These are phyloP conservation scores for Colletotrichum sp. DNA, from an alignment of 2,329 filamentous ascomycete genomes.

Conservation along the genomic window DNA sequence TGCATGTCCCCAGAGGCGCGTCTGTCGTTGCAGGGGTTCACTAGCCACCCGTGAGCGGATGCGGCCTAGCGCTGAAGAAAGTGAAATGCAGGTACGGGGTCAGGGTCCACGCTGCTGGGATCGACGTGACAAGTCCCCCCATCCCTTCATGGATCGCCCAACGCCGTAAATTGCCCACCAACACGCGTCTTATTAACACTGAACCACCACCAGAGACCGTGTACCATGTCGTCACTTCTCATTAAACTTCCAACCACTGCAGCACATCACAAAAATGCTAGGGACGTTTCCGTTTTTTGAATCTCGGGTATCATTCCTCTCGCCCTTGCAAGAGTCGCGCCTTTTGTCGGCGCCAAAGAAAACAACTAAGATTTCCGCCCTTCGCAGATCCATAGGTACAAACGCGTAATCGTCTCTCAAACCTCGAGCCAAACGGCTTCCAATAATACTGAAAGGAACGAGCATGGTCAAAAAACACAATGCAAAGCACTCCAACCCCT, in stretches of 20 bases:
- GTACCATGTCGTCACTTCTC: background rate
- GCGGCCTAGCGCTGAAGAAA: conserved; percentile 19
- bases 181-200: background rate
- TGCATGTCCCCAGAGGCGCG: conserved; percentile 17
- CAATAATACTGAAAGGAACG: background rate
- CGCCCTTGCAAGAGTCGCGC: conserved; percentile 9
- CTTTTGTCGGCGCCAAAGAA: background rate
- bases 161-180: background rate
- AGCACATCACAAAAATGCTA: background rate
- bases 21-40: conserved; percentile 5
- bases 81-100: conserved; percentile 15
- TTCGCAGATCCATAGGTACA: background rate
- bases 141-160: background rate
- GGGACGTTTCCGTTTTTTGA: background rate
- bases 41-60: conserved; percentile 6
- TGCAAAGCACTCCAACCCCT: conserved; percentile 1
- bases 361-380: background rate
- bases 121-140: conserved; percentile 6
- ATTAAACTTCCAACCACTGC: background rate
- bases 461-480: background rate
- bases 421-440: background rate
- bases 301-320: conserved; percentile 22
- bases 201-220: background rate
- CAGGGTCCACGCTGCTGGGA: conserved; percentile 17
- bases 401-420: background rate